These are phyloP conservation scores for Teratosphaeria zuluensis DNA, from an alignment of 2,329 filamentous ascomycete species.

Conservation along the genomic window DNA sequence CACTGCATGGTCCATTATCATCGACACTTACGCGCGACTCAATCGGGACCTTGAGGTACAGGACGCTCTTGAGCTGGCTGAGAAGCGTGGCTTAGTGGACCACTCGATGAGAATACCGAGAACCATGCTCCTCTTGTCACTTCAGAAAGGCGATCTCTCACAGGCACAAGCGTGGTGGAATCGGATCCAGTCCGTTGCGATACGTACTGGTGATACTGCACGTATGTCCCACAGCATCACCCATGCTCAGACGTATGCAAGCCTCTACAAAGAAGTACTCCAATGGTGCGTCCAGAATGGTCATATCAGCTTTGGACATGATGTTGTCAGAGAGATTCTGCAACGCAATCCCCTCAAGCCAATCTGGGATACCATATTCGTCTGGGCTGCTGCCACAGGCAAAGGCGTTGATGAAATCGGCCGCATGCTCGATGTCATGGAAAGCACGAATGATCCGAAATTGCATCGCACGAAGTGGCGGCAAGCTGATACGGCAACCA, in stretches of 20 bases:
- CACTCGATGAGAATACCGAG: not conserved
- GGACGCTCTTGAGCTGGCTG: not conserved
- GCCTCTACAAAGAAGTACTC: not conserved
- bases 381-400: constrained; percentile 65
- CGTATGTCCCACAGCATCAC: no score
- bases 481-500: constrained; percentile 55
- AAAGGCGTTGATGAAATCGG: constrained; percentile 63
- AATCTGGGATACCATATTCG: constrained; percentile 61
- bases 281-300: constrained; percentile 30
- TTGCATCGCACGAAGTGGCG: constrained; percentile 37
- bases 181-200: not conserved
- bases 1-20: not conserved
- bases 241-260: not conserved
- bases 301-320: constrained; percentile 52
- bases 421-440: constrained; percentile 62
- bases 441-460: constrained; percentile 19
- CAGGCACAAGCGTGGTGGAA: not conserved
- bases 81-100: not conserved
- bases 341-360: constrained; percentile 18
- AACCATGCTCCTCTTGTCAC: not conserved
- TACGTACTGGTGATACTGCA: not conserved
- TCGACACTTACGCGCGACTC: not conserved
- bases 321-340: constrained; percentile 41
- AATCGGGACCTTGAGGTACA: not conserved
- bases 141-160: not conserved